A percentile compares a stretch with the other conserved stretches of the same genome.
These are phyloP conservation scores for Echites panduratus DNA, from an alignment of 257 asterid genomes.

Conservation along the genomic window DNA sequence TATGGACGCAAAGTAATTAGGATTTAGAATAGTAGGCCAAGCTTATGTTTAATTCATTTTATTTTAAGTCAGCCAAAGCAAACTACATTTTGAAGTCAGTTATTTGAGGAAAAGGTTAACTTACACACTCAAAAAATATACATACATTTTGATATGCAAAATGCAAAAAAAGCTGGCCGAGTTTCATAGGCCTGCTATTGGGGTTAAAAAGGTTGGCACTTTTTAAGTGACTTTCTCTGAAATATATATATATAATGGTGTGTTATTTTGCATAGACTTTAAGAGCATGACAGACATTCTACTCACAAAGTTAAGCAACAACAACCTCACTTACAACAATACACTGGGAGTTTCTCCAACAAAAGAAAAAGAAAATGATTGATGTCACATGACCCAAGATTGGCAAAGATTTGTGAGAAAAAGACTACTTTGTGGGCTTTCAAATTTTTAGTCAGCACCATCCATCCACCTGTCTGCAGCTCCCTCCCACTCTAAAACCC, in stretches of 20 bases:
- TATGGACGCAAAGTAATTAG: no score
- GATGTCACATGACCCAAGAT: conserved; percentile 62
- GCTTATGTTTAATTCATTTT: no score
- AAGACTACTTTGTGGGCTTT: conserved; percentile 16
- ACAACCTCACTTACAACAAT: conserved; percentile 19
- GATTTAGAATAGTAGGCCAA: no score
- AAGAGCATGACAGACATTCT: conserved; percentile 32
- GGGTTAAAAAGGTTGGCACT: conserved; percentile 13
- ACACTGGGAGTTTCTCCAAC: conserved; percentile 15
- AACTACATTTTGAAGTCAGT: background rate
- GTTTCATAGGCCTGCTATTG: background rate
- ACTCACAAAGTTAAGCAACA: conserved; percentile 20
- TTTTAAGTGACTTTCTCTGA: conserved; percentile 17
- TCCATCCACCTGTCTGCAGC: background rate
- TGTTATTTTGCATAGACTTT: conserved; percentile 11
- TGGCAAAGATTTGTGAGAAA: conserved; percentile 21
- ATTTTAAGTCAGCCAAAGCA: background rate
- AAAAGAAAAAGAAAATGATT: conserved; percentile 62
- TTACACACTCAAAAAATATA: no score
- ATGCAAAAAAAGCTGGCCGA: no score
- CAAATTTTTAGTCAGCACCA: conserved; percentile 7
- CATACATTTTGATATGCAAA: no score
- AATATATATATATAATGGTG: conserved; percentile 18
- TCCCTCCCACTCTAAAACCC: background rate
- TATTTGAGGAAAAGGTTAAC: background rate